A percentile compares a stretch with the other conserved stretches of the same genome.
Conservation (phyloP, 306 rosid genomes). For the Morella rubra region DNA sequence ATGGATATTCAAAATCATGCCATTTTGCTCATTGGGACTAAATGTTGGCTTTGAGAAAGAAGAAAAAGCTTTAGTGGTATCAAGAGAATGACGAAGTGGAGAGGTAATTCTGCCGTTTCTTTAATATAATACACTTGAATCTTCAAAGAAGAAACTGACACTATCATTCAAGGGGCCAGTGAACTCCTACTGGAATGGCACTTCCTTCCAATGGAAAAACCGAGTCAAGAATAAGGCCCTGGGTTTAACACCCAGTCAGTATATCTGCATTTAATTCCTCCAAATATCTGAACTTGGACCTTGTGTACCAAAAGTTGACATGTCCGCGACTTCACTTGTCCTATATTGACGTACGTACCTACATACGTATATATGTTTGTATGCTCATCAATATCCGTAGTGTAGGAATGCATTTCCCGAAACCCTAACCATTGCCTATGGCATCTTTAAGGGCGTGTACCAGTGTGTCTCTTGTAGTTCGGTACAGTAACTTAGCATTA, state of each 20-base stretch:
- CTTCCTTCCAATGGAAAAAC: background rate
- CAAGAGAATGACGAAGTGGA: background rate
- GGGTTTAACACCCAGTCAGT: background rate
- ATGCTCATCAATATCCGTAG: fast-evolving
- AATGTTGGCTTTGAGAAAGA: background rate
- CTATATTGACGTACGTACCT: background rate
- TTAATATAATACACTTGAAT: background rate
- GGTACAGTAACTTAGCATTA: too few relatives aligned
- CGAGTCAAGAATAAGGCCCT: background rate
- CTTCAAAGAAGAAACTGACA: background rate
- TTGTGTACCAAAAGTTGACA: background rate
- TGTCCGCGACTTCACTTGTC: background rate
- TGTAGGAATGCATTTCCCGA: too few relatives aligned
- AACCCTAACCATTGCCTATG: too few relatives aligned
- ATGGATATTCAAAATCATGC: too few relatives aligned
- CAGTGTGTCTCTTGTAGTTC: too few relatives aligned
- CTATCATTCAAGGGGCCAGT: background rate
- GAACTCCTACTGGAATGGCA: background rate
- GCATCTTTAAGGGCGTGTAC: too few relatives aligned
- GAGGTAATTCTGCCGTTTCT: background rate
- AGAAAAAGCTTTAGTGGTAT: background rate
- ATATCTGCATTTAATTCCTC: too few relatives aligned
- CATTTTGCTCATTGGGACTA: background rate
- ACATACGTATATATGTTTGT: background rate
- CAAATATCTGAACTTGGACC: too few relatives aligned